phyloP scores from a whole-genome alignment of 176 grass and related monocot genomes.

The Aegilops bicornis region DNA sequence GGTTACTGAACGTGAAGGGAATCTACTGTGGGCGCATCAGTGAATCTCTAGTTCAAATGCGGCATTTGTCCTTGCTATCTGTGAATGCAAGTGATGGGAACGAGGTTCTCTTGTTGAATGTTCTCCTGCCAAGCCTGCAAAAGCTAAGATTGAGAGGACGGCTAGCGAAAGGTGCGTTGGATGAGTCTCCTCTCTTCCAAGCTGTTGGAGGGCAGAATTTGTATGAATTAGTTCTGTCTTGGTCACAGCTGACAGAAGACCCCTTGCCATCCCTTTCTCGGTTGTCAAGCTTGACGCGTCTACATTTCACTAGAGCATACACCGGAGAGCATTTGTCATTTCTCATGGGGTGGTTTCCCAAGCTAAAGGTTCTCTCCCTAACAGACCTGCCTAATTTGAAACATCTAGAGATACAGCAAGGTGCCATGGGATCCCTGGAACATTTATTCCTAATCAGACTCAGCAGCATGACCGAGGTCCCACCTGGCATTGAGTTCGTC shows the following conservation, averaged over 20 bases:
- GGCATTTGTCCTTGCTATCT: neutral
- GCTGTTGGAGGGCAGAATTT: neutral
- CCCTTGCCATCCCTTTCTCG: neutral
- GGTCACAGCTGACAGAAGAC: neutral
- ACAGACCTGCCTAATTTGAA: neutral
- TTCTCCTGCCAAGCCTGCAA: neutral
- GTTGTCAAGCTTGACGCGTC: too few relatives aligned
- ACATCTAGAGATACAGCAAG: constrained; percentile 21
- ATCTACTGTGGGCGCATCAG: neutral
- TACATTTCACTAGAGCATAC: constrained; percentile 21
- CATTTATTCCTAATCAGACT: neutral
- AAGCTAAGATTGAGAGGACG: neutral
- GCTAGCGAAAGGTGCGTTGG: neutral
- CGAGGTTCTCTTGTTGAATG: too few relatives aligned
- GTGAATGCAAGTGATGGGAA: too few relatives aligned
- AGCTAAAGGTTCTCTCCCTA: too few relatives aligned
- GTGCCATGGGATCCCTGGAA: constrained; percentile 10
- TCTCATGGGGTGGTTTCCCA: neutral
- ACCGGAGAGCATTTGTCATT: constrained; percentile 12
- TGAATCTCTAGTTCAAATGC: constrained; percentile 18
- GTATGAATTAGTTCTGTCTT: neutral
- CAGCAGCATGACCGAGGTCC: neutral
- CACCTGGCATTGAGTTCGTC: too few relatives aligned
- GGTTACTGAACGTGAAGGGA: too few relatives aligned
- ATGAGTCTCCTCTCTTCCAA: too few relatives aligned